phyloP scores from a whole-genome alignment of 306 rosid genomes.

The Ammopiptanthus mongolicus region DNA sequence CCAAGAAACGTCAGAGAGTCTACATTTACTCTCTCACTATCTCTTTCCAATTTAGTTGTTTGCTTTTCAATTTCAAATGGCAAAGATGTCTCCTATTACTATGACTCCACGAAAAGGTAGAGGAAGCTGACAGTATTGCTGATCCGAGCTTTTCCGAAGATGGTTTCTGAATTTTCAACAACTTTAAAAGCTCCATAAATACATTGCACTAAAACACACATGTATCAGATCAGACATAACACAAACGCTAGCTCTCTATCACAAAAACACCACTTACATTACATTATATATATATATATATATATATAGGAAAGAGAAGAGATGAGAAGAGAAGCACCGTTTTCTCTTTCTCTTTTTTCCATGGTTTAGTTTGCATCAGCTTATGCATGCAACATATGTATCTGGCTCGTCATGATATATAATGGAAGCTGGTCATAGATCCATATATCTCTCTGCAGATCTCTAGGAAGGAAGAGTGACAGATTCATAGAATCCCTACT shows the following conservation, averaged over 20 bases:
- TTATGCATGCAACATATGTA: constrained; percentile 28
- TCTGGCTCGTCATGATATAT: constrained; percentile 33
- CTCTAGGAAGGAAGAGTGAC: constrained; percentile 18
- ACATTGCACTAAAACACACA: constrained; percentile 34
- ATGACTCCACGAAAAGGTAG: constrained; percentile 14
- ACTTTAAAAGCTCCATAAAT: constrained; percentile 47
- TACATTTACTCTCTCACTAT: constrained; percentile 28
- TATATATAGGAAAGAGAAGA: not conserved
- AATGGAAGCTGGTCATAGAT: constrained; percentile 30
- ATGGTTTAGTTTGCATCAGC: constrained; percentile 31
- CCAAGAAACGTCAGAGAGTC: constrained; percentile 58
- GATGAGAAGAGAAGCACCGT: constrained; percentile 1
- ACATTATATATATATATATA: too few species aligned
- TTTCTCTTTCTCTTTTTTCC: constrained; percentile 14
- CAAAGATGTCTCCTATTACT: constrained; percentile 35
- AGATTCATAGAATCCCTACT: constrained; percentile 18
- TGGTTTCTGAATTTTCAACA: constrained; percentile 44
- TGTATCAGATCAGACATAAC: not conserved
- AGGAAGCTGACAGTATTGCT: constrained; percentile 32
- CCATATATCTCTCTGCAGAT: not conserved
- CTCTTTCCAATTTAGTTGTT: constrained; percentile 1
- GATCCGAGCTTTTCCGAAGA: constrained; percentile 31
- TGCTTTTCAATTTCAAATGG: constrained; percentile 43
- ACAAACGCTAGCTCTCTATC: not conserved
- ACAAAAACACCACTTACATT: too few species aligned